Evolutionary conservation across 345 rosid species (phyloP).

Genomic region (Gynandropsis gynandra): DNA sequence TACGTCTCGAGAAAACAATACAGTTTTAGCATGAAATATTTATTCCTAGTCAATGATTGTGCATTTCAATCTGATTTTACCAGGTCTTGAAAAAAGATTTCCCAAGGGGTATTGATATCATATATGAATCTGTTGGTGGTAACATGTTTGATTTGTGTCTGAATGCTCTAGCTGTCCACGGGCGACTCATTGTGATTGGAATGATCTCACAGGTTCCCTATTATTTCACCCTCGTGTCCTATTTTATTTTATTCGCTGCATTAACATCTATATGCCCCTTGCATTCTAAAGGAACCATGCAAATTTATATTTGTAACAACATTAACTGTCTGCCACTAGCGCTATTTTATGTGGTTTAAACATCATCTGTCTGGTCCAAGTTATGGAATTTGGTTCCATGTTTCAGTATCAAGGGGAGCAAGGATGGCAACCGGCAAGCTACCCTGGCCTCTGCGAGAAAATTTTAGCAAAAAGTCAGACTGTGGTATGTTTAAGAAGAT

Average conservation of each 20-base stretch:
- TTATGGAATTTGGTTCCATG: conserved; percentile 11
- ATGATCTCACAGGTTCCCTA: conserved; percentile 89
- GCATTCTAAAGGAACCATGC: too few species aligned
- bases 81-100: conserved; percentile 83
- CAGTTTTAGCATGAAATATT: background rate
- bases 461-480: conserved; percentile 88
- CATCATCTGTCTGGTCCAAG: background rate
- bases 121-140: conserved; percentile 96
- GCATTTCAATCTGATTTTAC: background rate
- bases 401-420: conserved; percentile 86
- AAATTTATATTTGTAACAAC: too few species aligned
- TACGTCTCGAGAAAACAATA: conserved; percentile 23
- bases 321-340: too few species aligned
- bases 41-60: background rate
- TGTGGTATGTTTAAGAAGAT: conserved; percentile 54
- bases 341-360: conserved; percentile 1
- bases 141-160: conserved; percentile 80
- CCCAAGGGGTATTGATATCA: conserved; percentile 75
- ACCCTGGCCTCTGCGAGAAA: conserved; percentile 87
- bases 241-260: background rate
- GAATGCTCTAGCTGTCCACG: conserved; percentile 76
- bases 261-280: background rate
- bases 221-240: conserved; percentile 7
- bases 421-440: conserved; percentile 83
- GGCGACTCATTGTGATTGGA: conserved; percentile 82